These are phyloP conservation scores for Jamesozyma lodderae DNA, from an alignment of 805 yeast species.

Conservation along the genomic window DNA sequence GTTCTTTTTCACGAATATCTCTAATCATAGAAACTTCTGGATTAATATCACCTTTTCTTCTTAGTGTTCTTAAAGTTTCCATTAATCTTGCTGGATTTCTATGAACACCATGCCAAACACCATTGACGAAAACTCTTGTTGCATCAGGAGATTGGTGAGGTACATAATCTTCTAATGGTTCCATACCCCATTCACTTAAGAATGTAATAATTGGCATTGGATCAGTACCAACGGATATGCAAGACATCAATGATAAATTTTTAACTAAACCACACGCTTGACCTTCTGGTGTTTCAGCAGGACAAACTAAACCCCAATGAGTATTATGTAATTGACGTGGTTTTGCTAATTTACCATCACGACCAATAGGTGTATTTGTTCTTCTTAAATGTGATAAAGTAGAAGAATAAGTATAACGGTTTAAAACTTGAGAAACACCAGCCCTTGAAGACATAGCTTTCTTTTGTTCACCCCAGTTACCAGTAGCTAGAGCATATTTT, in stretches of 20 bases:
- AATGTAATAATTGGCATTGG: slow-evolving; percentile 88
- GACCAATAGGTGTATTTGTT: slow-evolving; percentile 97
- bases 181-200: slow-evolving; percentile 99
- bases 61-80: slow-evolving; percentile 78
- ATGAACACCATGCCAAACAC: slow-evolving; percentile 99
- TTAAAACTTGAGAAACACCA: slow-evolving; percentile 97
- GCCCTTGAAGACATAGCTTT: slow-evolving; percentile 98
- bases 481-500: slow-evolving; percentile 95
- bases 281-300: slow-evolving; percentile 99
- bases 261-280: slow-evolving; percentile 99
- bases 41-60: slow-evolving; percentile 92
- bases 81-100: slow-evolving; percentile 90
- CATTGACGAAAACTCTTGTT: slow-evolving; percentile 91
- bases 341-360: slow-evolving; percentile 97
- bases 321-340: slow-evolving; percentile 99
- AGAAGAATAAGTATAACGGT: slow-evolving; percentile 97
- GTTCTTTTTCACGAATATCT: slow-evolving; percentile 93
- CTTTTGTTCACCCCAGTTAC: slow-evolving; percentile 99
- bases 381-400: slow-evolving; percentile 97
- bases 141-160: slow-evolving; percentile 88
- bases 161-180: slow-evolving; percentile 89
- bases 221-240: slow-evolving; percentile 97
- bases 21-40: slow-evolving; percentile 95
- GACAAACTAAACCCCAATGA: slow-evolving; percentile 99
- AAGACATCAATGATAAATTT: slow-evolving; percentile 91